Percentiles rank a stretch among this genome's conserved stretches.
phyloP scores from a whole-genome alignment of 345 rosid genomes.

The Streptanthus diversifolius region DNA sequence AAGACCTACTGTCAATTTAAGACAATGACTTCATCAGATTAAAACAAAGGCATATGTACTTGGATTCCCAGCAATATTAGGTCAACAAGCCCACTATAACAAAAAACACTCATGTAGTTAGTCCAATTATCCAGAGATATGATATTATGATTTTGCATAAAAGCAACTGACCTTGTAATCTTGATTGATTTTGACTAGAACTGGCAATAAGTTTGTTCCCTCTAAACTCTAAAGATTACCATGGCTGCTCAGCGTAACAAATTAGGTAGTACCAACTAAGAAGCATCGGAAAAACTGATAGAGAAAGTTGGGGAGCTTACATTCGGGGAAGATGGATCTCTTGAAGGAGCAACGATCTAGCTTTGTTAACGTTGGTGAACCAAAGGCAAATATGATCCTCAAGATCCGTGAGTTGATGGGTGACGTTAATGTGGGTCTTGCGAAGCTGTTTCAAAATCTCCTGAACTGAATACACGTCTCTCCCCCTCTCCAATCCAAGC shows the following conservation, averaged over 20 bases:
- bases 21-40: background rate
- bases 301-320: constrained; percentile 11
- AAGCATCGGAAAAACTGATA: background rate
- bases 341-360: constrained; percentile 48
- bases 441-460: constrained; percentile 53
- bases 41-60: constrained; percentile 2
- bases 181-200: background rate
- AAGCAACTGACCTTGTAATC: constrained; percentile 11
- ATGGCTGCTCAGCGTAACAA: background rate
- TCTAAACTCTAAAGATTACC: constrained; percentile 13
- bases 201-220: background rate
- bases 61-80: constrained; percentile 6
- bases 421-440: constrained; percentile 42
- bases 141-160: background rate
- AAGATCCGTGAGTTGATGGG: constrained; percentile 48
- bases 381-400: constrained; percentile 63
- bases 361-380: constrained; percentile 55
- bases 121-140: background rate
- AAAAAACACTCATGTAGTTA: background rate
- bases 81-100: background rate
- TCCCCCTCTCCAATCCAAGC: constrained; percentile 51
- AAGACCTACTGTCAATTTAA: background rate
- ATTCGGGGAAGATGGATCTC: constrained; percentile 39
- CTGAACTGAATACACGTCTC: constrained; percentile 43
- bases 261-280: background rate